phyloP scores from a whole-genome alignment of 495 filamentous ascomycete species.

The Neurospora cerealis region DNA sequence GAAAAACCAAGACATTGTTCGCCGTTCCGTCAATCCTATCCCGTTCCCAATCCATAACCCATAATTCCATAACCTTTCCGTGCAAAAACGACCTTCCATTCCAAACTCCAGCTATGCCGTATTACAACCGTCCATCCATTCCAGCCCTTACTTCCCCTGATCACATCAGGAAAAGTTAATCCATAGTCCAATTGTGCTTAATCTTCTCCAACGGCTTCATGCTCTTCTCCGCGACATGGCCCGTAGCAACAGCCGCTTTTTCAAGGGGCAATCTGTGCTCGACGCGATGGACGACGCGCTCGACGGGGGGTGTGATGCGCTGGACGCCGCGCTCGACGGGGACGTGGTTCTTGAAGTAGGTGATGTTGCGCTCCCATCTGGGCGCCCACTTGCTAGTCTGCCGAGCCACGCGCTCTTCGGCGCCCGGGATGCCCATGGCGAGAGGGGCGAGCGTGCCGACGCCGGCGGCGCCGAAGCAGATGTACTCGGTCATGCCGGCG shows the following conservation, averaged over 20 bases:
- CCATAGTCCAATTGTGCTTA: neutral
- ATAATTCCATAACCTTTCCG: neutral
- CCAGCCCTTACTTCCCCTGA: neutral
- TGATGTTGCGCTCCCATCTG: constrained; percentile 41
- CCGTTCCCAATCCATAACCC: neutral
- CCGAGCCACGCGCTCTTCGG: constrained; percentile 30
- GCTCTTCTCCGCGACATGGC: neutral
- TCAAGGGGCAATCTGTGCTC: constrained; percentile 34
- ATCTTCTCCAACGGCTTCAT: neutral
- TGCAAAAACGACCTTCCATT: neutral
- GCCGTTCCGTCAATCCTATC: neutral
- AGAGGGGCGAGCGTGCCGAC: constrained; percentile 35
- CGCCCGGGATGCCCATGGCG: constrained; percentile 38
- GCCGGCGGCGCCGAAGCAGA: constrained; percentile 34
- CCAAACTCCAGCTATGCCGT: neutral
- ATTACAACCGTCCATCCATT: neutral
- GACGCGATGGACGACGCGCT: constrained; percentile 28
- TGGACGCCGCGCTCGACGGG: constrained; percentile 34
- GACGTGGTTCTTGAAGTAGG: constrained; percentile 31
- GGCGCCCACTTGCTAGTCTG: constrained; percentile 40
- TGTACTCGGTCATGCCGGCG: constrained; percentile 27
- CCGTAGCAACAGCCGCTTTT: constrained; percentile 20
- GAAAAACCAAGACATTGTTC: neutral
- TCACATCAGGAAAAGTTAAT: neutral
- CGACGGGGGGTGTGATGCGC: constrained; percentile 30